phyloP scores from a whole-genome alignment of 192 early-diverging fungal genomes.

The Entomortierella beljakovae region DNA sequence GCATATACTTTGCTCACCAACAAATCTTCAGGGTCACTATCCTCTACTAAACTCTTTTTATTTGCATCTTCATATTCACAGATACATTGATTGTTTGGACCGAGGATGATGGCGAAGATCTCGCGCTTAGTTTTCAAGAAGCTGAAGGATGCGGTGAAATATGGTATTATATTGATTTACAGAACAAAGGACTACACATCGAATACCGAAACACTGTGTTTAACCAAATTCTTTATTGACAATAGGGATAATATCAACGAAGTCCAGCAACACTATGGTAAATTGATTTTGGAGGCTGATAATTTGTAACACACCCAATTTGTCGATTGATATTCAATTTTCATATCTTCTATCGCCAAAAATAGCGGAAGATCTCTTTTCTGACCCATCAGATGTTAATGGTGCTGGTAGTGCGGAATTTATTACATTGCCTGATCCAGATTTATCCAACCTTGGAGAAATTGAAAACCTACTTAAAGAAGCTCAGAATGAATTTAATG shows the following conservation, averaged over 20 bases:
- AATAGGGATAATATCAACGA: constrained; percentile 49
- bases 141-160: constrained; percentile 84
- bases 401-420: constrained; percentile 29
- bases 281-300: too few species aligned
- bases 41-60: too few species aligned
- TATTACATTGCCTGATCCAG: constrained; percentile 72
- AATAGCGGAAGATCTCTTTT: constrained; percentile 47
- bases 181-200: not conserved
- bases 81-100: constrained; percentile 97
- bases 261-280: constrained; percentile 57
- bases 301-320: not conserved
- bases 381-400: constrained; percentile 45
- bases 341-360: not conserved
- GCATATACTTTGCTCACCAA: not conserved
- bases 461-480: constrained; percentile 76
- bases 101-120: constrained; percentile 78
- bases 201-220: not conserved
- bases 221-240: not conserved
- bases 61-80: constrained; percentile 42
- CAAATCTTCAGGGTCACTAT: not conserved
- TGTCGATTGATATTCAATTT: not conserved
- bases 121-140: constrained; percentile 95
- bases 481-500: constrained; percentile 63
- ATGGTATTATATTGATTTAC: too few species aligned
- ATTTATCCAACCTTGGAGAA: constrained; percentile 73